Percentiles rank a stretch among this genome's conserved stretches.
Evolutionary conservation across 345 rosid species (phyloP).

Genomic region (Eucalyptus brandiana): DNA sequence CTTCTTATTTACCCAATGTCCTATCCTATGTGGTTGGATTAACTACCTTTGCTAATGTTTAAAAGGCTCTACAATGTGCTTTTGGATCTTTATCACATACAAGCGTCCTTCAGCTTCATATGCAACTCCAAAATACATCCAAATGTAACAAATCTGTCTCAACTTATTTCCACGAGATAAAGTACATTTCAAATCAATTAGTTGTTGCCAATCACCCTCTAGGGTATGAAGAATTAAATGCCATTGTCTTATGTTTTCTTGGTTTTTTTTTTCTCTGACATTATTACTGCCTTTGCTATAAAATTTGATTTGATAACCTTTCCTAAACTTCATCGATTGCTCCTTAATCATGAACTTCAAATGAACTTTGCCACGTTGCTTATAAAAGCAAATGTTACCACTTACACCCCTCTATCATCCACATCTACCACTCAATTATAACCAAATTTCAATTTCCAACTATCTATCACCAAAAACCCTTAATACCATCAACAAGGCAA

Average conservation of each 20-base stretch:
- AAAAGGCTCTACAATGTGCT: background rate
- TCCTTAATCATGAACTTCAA: background rate
- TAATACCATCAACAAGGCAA: background rate
- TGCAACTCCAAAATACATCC: no score
- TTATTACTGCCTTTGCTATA: background rate
- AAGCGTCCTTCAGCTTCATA: no score
- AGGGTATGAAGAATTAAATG: background rate
- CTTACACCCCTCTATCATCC: no score
- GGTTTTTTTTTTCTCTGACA: background rate
- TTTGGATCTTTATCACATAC: no score
- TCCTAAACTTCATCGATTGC: background rate
- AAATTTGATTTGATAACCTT: background rate
- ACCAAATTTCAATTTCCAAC: background rate
- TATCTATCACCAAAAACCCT: background rate
- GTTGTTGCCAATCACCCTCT: background rate
- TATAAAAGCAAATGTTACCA: no score
- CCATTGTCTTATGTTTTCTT: background rate
- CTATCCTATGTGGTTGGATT: background rate
- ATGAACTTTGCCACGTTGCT: background rate
- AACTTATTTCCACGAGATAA: accelerated
- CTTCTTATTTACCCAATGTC: background rate
- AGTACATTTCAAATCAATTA: no score
- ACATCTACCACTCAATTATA: background rate
- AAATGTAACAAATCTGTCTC: no score
- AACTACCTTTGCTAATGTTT: background rate